Evolutionary conservation across 2,329 filamentous ascomycete genomes (phyloP).

Genomic region (Sclerotinia nivalis): DNA sequence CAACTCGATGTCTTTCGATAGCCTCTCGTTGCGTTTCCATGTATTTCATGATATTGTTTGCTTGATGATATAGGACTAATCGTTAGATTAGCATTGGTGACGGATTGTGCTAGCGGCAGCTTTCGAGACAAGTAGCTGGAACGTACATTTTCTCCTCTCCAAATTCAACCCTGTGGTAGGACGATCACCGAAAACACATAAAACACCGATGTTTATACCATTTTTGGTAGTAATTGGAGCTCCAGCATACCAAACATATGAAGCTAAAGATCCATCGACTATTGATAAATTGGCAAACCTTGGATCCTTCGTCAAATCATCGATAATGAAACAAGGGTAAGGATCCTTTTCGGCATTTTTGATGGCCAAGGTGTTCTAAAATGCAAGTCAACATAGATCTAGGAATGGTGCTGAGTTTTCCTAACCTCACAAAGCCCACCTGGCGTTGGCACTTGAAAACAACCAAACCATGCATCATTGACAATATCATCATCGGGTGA

Average conservation of each 20-base stretch:
- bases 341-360: not conserved
- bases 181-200: conserved; percentile 56
- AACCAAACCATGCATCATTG: conserved; percentile 36
- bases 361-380: conserved; percentile 19
- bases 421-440: conserved; percentile 39
- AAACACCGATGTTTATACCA: conserved; percentile 51
- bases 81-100: not conserved
- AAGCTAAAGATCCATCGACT: conserved; percentile 22
- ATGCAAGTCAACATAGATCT: not conserved
- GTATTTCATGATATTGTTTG: conserved; percentile 55
- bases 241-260: conserved; percentile 28
- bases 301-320: conserved; percentile 24
- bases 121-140: conserved; percentile 42
- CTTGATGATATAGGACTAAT: conserved; percentile 53
- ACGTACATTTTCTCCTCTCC: conserved; percentile 23
- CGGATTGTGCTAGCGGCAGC: conserved; percentile 48
- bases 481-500: conserved; percentile 22
- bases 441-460: conserved; percentile 32
- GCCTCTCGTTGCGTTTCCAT: conserved; percentile 55
- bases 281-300: conserved; percentile 25
- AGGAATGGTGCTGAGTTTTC: not conserved
- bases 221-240: conserved; percentile 24
- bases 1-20: conserved; percentile 52
- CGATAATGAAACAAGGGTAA: conserved; percentile 25
- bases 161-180: conserved; percentile 3